Evolutionary conservation across 768 basidiomycete species (phyloP).

Genomic region (Boletales sp.): DNA sequence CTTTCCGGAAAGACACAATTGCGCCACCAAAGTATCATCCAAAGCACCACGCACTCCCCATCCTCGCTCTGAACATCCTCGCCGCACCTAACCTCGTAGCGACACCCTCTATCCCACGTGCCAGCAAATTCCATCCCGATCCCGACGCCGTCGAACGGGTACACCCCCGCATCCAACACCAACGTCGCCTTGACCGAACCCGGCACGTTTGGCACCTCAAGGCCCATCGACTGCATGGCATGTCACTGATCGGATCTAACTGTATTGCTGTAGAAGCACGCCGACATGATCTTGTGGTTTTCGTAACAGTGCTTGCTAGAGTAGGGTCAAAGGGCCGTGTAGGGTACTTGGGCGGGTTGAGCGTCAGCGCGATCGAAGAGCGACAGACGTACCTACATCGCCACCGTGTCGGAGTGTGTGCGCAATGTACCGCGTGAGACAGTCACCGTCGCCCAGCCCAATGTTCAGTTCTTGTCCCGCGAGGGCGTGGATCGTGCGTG

Average conservation of each 20-base stretch:
- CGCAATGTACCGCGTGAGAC: conserved; percentile 63
- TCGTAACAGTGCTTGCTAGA: conserved; percentile 76
- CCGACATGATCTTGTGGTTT: conserved; percentile 86
- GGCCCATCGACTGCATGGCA: too few species aligned
- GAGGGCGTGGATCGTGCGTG: conserved; percentile 91
- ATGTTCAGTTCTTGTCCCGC: conserved; percentile 96
- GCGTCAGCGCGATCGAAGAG: background rate
- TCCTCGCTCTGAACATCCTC: conserved; percentile 21
- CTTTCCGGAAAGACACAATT: too few species aligned
- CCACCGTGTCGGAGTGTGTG: conserved; percentile 57
- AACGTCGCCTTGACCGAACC: conserved; percentile 71
- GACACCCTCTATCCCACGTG: conserved; percentile 46
- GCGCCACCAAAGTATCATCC: background rate
- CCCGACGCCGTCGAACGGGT: conserved; percentile 23
- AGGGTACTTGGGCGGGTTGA: conserved; percentile 49
- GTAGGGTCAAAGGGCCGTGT: conserved; percentile 73
- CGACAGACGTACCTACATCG: conserved; percentile 66
- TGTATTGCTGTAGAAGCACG: too few species aligned
- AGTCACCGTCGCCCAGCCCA: conserved; percentile 84
- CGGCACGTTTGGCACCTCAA: conserved; percentile 90
- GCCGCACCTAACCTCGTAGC: conserved; percentile 33
- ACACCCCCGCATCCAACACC: conserved; percentile 77
- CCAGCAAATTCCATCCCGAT: conserved; percentile 30
- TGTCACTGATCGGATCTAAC: too few species aligned
- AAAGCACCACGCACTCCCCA: conserved; percentile 11